Evolutionary conservation across 192 early-diverging fungal genomes (phyloP), one percentile per base, ranked within the genome.

Genomic region (Anaeromyces robustus): DNA sequence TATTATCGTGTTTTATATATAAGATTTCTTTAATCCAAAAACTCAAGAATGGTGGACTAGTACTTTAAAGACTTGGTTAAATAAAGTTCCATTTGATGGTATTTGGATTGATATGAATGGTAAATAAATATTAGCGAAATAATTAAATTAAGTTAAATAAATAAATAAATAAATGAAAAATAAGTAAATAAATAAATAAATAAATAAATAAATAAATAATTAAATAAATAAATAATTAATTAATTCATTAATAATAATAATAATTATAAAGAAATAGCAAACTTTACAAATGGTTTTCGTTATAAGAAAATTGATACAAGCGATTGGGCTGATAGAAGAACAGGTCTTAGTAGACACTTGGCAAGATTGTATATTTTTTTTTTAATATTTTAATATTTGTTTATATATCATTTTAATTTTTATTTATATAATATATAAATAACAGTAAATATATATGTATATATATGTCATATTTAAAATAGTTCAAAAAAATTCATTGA

Each of bases 31-130:
- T 81, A 86, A 87, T 77, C 81, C 82, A 19, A 90, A 91, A 30
- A 85, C 83, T 2, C 84, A 86, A 14, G 37, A 80, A 12, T 89
- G 90, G 84, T 92, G 88, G 84, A 78, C 80, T 22, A 84, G 83
- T 9, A 89, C 88, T 81, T 81, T 92, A 13, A 78, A 22, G 2
- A 22, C 43, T 3, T 52, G 43, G 43, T 52, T 52, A 52, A 52
- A 52, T 52, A 52, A 81, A 19, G 81, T 81, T 13, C 81, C 85
- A 1, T 86, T 90, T 28, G 90, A 89, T 79, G 86, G 88, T 59
- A 83, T 92, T 32, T 92, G 92, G 92, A 90, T 92, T 34, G 92
- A 92, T 80, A 92, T 92, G 92, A 92, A 92, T 83, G 92, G 92
- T 82, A 86, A 90, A 2, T 84, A 87, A 17, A 90, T 85, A 80